phyloP scores from a whole-genome alignment of 108 stramenopile species.

The Conticribra guillardii region DNA sequence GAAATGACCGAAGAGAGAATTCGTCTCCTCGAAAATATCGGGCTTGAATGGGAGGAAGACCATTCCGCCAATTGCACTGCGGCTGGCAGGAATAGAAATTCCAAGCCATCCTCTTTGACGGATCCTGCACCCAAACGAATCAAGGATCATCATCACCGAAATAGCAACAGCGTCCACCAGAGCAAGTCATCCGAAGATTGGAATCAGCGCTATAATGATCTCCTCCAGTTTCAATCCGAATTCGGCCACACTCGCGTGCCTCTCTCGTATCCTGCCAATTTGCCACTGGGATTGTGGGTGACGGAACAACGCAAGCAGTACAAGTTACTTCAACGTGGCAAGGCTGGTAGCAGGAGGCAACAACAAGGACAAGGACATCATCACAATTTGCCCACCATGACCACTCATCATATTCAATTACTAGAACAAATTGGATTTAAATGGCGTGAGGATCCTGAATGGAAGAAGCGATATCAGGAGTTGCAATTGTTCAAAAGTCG shows the following conservation, averaged over 20 bases:
- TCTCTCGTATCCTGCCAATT: neutral
- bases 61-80: no score
- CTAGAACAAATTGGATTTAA: neutral
- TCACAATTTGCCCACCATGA: neutral
- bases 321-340: neutral
- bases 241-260: neutral
- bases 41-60: neutral
- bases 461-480: neutral
- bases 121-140: no score
- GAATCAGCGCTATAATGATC: neutral
- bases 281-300: neutral
- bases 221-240: neutral
- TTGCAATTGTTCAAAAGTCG: neutral
- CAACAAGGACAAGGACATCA: no score
- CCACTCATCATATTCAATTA: neutral
- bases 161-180: neutral
- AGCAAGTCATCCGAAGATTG: neutral
- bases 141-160: no score
- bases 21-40: neutral
- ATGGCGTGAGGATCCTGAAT: neutral
- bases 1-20: neutral
- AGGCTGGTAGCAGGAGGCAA: no score
- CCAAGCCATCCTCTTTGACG: no score
- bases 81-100: no score
- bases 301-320: conserved; percentile 3